Evolutionary conservation across 2,329 filamentous ascomycete species (phyloP).

Genomic region (Neopestalotiopsis sp.): DNA sequence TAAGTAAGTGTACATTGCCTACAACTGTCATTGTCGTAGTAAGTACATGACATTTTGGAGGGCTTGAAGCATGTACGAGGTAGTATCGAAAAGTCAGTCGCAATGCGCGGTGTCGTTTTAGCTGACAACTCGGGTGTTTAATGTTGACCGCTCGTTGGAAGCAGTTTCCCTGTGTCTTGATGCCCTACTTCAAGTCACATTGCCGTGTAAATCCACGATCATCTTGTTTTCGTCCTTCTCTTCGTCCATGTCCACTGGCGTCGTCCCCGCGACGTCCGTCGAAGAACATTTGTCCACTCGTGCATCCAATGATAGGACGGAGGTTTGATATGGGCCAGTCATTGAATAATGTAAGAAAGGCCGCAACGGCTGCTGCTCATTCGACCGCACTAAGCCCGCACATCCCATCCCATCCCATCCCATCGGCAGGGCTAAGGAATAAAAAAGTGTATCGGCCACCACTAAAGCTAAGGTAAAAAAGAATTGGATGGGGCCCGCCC

Average conservation of each 20-base stretch:
- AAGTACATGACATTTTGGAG: no score
- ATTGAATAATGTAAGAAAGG: background rate
- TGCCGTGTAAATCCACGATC: background rate
- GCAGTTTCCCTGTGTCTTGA: background rate
- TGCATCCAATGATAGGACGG: conserved; percentile 2
- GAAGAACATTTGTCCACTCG: background rate
- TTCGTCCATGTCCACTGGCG: background rate
- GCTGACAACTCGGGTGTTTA: background rate
- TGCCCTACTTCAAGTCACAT: conserved; percentile 1
- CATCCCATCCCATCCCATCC: background rate
- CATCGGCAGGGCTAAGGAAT: background rate
- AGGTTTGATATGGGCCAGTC: background rate
- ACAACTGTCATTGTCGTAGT: no score
- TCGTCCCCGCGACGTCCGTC: background rate
- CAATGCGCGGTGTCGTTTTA: background rate
- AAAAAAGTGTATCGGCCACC: background rate
- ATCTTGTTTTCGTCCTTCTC: background rate
- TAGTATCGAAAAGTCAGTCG: no score
- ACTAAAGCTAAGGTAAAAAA: background rate
- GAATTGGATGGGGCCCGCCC: background rate
- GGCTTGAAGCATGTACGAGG: no score
- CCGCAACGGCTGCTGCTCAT: background rate
- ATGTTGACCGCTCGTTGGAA: background rate
- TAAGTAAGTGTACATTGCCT: no score
- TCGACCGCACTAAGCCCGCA: background rate